These are phyloP conservation scores for Dryadomyces quercus-mongolicae DNA, from an alignment of 2,329 filamentous ascomycete species.

Conservation along the genomic window DNA sequence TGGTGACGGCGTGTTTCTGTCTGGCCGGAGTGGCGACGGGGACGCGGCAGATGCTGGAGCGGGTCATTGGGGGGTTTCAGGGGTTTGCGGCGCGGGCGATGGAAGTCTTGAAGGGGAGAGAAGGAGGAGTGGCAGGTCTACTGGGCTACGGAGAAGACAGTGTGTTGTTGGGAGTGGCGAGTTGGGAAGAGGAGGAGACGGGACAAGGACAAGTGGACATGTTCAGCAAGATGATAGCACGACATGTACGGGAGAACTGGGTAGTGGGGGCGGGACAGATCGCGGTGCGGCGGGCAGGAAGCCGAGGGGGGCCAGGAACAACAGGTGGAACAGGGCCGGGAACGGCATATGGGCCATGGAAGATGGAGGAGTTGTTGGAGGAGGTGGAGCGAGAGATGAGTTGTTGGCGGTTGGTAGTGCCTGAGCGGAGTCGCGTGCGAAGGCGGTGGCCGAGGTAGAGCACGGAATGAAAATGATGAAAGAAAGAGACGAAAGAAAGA, in stretches of 20 bases:
- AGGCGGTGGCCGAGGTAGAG: not conserved
- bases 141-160: not conserved
- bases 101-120: not conserved
- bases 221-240: conserved; percentile 30
- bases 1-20: conserved; percentile 9
- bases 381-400: conserved; percentile 19
- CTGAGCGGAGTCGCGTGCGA: not conserved
- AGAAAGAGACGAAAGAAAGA: not conserved
- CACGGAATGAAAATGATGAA: too few relatives aligned
- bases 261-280: conserved; percentile 12
- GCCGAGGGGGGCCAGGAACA: not conserved
- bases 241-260: conserved; percentile 35
- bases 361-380: conserved; percentile 16
- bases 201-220: conserved; percentile 19
- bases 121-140: not conserved
- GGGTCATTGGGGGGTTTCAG: not conserved
- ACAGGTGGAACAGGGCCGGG: not conserved
- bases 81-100: conserved; percentile 1
- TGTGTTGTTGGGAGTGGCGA: not conserved
- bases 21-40: not conserved
- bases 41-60: conserved; percentile 2
- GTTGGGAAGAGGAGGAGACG: not conserved
- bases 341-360: conserved; percentile 18
- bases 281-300: conserved; percentile 9
- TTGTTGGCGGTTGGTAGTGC: not conserved